phyloP scores from a whole-genome alignment of 306 rosid genomes.

The Dalbergia cultrata region DNA sequence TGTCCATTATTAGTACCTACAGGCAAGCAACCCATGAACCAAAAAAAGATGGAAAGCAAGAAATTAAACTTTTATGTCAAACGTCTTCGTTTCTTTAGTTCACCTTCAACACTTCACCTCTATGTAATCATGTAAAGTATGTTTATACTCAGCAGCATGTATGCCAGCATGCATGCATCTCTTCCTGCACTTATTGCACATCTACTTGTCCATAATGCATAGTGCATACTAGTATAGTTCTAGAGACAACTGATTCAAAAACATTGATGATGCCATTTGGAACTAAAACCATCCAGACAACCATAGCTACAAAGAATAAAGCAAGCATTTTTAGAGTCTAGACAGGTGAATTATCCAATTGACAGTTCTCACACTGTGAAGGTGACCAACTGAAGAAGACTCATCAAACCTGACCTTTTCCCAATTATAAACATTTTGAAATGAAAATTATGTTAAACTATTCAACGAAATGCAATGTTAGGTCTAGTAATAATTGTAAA shows the following conservation, averaged over 20 bases:
- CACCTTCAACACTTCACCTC: conserved; percentile 40
- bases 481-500: too few relatives aligned
- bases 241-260: conserved; percentile 18
- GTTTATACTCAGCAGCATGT: conserved; percentile 31
- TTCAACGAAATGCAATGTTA: conserved; percentile 30
- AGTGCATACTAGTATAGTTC: conserved; percentile 33
- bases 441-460: background rate
- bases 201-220: conserved; percentile 18
- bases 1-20: conserved; percentile 98
- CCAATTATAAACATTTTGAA: conserved; percentile 21
- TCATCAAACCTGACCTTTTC: conserved; percentile 6
- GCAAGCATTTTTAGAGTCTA: background rate
- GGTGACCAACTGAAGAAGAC: conserved; percentile 7
- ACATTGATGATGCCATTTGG: background rate
- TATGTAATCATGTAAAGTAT: background rate
- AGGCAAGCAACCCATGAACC: conserved; percentile 47
- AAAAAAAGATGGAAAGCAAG: conserved; percentile 31
- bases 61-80: conserved; percentile 24
- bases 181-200: conserved; percentile 1
- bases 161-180: conserved; percentile 32
- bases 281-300: background rate
- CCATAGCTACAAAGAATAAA: conserved; percentile 25
- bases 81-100: conserved; percentile 31
- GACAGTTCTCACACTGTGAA: conserved; percentile 4
- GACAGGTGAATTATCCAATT: conserved; percentile 10